A percentile compares a stretch with the other conserved stretches of the same genome.
phyloP scores from a whole-genome alignment of 495 filamentous ascomycete genomes.

The Tuber brumale region DNA sequence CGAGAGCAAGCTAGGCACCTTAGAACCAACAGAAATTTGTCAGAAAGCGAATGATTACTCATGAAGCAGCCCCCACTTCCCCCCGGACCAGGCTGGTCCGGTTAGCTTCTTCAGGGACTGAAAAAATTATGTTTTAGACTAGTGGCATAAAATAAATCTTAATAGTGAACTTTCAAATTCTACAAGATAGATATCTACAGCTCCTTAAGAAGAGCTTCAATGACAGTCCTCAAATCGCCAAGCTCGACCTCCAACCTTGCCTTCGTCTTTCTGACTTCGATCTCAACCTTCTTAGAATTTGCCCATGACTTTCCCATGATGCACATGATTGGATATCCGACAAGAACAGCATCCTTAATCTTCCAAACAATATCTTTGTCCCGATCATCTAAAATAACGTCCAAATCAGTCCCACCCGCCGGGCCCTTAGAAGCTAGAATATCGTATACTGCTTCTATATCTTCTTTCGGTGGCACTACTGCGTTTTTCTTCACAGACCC shows the following conservation, averaged over 20 bases:
- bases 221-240: conserved; percentile 19
- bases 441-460: conserved; percentile 56
- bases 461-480: conserved; percentile 48
- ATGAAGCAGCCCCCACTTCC: background rate
- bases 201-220: conserved; percentile 23
- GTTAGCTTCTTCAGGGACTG: background rate
- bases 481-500: conserved; percentile 39
- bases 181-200: conserved; percentile 13
- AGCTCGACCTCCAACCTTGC: conserved; percentile 47
- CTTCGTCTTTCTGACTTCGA: conserved; percentile 64
- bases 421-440: conserved; percentile 41
- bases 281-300: conserved; percentile 57
- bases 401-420: conserved; percentile 8
- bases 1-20: background rate
- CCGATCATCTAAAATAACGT: conserved; percentile 66
- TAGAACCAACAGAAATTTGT: background rate
- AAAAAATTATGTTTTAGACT: background rate
- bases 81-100: background rate
- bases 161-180: background rate
- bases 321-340: conserved; percentile 79
- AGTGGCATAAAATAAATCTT: background rate
- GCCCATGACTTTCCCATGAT: conserved; percentile 71
- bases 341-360: conserved; percentile 75
- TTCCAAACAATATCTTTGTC: conserved; percentile 68
- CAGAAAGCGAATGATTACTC: background rate